Base-by-base conservation (phyloP, 352 stramenopile species). In the Hyaloperonospora brassicae region DNA sequence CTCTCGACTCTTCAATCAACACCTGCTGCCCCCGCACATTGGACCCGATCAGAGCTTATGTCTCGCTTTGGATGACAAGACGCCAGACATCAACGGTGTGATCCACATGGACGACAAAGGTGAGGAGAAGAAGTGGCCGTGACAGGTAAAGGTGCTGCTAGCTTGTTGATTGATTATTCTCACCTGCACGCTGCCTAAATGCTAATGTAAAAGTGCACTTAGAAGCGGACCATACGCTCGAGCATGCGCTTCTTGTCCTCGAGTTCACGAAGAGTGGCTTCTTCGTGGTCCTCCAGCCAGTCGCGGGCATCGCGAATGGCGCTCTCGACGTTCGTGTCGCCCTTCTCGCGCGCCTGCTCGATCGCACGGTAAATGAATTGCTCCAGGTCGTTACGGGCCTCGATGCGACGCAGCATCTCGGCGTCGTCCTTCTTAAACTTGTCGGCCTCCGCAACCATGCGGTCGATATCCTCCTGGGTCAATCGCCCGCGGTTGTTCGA, bases 181-280 rank as follows among this genome's bases (percentile, higher is more conserved):
- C 27, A 34, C 8, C 57, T 62, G 52, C 50, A 63, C 57, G 62
- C 57, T 62, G 48, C 59, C 57, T 60, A 60, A 58, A 58, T 52
- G 55, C 61, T 61, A 63, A 70, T 52, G 52, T 57, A 66, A 63
- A 41, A 59, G 44, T 34, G 27, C 62, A 57, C 62, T 79, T 79
- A 84, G 60, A 80, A 80, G 50, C 73, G 73, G 40, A 86, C 70
- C 69, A 86, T 74, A 57, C 73, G 76, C 66, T 86, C 73, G 13
- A 86, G 66, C 76, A 79, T 76, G 47, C 76, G 76, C 76, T 97
- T 93, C 85, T 98, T 97, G 65, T 96, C 86, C 68, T 98, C 93
- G 36, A 87, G 95, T 69, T 98, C 91, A 66, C 96, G 90, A 35
- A 94, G 85, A 50, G 94, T 93, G 31, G 81, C 85, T 50, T 82